A percentile compares a stretch with the other conserved stretches of the same genome.
These are phyloP conservation scores for Fragilaria crotonensis DNA, from an alignment of 108 stramenopile genomes.

Conservation along the genomic window DNA sequence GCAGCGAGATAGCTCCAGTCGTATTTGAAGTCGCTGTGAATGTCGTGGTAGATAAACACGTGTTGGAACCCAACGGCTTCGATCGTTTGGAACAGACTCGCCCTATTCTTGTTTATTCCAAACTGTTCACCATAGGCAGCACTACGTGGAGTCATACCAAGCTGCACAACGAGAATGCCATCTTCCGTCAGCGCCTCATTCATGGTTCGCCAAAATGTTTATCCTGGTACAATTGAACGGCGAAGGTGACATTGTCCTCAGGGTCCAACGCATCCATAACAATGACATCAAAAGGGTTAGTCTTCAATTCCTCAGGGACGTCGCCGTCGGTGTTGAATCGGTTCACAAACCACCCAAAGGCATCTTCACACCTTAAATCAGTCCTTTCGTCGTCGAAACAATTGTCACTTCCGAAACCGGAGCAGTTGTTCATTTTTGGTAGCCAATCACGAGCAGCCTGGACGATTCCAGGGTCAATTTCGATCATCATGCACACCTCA, in stretches of 20 bases:
- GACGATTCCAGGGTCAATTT: slow-evolving; percentile 47
- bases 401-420: slow-evolving; percentile 23
- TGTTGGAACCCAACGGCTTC: not conserved
- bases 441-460: slow-evolving; percentile 25
- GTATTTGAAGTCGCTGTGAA: not conserved
- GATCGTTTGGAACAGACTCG: not conserved
- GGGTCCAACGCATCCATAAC: slow-evolving; percentile 46
- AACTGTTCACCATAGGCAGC: not conserved
- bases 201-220: slow-evolving; percentile 7
- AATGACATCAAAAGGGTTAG: slow-evolving; percentile 36
- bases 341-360: slow-evolving; percentile 49
- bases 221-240: slow-evolving; percentile 29
- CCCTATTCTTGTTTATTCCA: not conserved
- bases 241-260: slow-evolving; percentile 32
- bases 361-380: slow-evolving; percentile 34
- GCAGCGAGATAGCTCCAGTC: not conserved
- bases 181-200: slow-evolving; percentile 11
- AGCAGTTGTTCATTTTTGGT: slow-evolving; percentile 48
- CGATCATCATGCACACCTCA: slow-evolving; percentile 47
- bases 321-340: slow-evolving; percentile 10
- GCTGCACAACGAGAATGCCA: slow-evolving; percentile 37
- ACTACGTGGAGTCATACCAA: slow-evolving; percentile 23
- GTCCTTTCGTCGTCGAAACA: slow-evolving; percentile 58
- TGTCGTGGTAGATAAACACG: not conserved
- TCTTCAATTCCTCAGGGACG: slow-evolving; percentile 2